Conservation (phyloP, 768 basidiomycete genomes). For the Calocybe gangraenosa region DNA sequence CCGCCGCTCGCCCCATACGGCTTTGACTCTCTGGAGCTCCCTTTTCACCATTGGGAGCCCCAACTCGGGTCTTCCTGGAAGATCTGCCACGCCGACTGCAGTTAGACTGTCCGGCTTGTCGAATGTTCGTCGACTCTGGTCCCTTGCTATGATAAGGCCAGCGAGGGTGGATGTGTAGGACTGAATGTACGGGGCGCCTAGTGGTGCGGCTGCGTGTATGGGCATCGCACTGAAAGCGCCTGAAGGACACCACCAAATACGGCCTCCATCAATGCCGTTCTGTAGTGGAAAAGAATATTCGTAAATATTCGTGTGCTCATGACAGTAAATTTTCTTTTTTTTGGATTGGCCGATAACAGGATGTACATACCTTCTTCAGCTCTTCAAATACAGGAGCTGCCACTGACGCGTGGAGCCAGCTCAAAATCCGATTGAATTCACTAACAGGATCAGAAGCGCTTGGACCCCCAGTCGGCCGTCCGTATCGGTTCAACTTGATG, state of each 20-base stretch:
- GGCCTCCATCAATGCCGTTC: constrained; percentile 8
- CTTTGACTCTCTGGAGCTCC: too few relatives aligned
- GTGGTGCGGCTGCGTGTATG: constrained; percentile 13
- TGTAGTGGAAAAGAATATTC: background rate
- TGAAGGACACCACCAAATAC: constrained; percentile 18
- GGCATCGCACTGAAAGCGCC: constrained; percentile 13
- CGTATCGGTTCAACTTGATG: background rate
- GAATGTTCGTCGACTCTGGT: background rate
- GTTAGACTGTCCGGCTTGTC: too few relatives aligned
- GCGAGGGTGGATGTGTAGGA: constrained; percentile 14
- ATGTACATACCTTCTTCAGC: background rate
- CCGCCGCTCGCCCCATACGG: background rate
- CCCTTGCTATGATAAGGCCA: constrained; percentile 4
- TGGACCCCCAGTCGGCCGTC: background rate
- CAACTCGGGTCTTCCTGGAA: too few relatives aligned
- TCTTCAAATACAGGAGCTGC: constrained; percentile 8
- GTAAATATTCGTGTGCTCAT: too few relatives aligned
- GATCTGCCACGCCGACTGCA: too few relatives aligned
- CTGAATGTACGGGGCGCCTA: constrained; percentile 5
- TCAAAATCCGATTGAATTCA: constrained; percentile 6
- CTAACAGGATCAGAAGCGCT: background rate
- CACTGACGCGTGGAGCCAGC: constrained; percentile 9
- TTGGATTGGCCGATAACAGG: too few relatives aligned
- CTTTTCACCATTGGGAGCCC: too few relatives aligned
- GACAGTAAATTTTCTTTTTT: too few relatives aligned